Evolutionary conservation across 2,329 filamentous ascomycete genomes (phyloP), one percentile per base, ranked within the genome.

Genomic region (Aspergillus caelatus): DNA sequence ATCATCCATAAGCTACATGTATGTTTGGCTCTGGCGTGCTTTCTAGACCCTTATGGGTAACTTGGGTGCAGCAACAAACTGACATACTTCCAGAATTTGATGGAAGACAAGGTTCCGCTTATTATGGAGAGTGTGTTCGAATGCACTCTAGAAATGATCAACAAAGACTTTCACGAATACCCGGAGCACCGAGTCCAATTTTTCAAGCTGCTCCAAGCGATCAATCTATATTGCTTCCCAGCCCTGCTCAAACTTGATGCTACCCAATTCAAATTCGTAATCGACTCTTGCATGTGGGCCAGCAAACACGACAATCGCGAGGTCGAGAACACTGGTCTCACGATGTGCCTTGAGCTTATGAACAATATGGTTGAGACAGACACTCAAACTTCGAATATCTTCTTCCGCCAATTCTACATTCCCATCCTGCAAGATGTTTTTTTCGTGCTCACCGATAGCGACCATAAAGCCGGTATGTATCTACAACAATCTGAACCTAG

Each of bases 251-350:
- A 96, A 80, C 88, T 99, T 39, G 94, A 99, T 76, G 94, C 92
- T 74, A 89, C 93, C 64, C 95, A 97, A 76, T 99, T 99, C 88
- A 99, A 99, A 82, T 96, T 98, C 75, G 94, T 99, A 72, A 98
- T 99, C 70, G 95, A 99, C 79, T 96, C 94, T 41, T 99, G 96
- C 84, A 93, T 98, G 86, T 99, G 95, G 96, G 95, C 96, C n/a
- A 97, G 94, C 84, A 99, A 99, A 84, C 95, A 99, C 80, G 95
- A 99, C 82, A 99, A 99, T 81, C 91, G 95, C 65, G 93, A 97
- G 75, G 95, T 99, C 34, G 95, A 99, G 80, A 93, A 92, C 70
- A 96, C 95, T 45, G 95, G 95, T 65, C 88, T 99, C 65, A 95
- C 94, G 80, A 99, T 99, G 95, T 98, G 94, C 78, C 88, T 97